phyloP scores from a whole-genome alignment of 345 rosid genomes.

The Linum lewisii region DNA sequence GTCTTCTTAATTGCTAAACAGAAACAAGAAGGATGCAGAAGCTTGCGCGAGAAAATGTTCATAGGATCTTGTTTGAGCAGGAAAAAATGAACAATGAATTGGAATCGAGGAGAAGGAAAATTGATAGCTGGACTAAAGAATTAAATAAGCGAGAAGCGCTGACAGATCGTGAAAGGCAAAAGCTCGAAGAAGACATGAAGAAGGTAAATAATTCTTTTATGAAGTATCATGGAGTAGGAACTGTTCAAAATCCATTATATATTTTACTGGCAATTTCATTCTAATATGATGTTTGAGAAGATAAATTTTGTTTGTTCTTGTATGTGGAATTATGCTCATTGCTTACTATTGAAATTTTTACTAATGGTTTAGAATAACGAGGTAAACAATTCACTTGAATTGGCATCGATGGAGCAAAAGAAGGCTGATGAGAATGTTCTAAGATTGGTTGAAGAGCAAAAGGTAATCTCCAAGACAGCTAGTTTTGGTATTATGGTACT shows the following conservation, averaged over 20 bases:
- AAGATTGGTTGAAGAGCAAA: slow-evolving; percentile 68
- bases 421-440: slow-evolving; percentile 66
- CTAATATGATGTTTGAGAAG: not conserved
- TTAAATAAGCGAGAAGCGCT: slow-evolving; percentile 69
- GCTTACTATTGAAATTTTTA: slow-evolving; percentile 11
- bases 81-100: slow-evolving; percentile 55
- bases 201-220: slow-evolving; percentile 27
- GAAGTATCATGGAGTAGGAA: too few species aligned
- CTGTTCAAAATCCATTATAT: not conserved
- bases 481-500: not conserved
- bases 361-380: slow-evolving; percentile 39
- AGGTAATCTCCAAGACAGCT: slow-evolving; percentile 28
- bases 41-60: slow-evolving; percentile 50
- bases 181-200: slow-evolving; percentile 79
- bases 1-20: slow-evolving; percentile 22
- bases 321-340: slow-evolving; percentile 1
- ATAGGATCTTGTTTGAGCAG: slow-evolving; percentile 54
- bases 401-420: slow-evolving; percentile 74
- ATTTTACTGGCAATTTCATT: too few species aligned
- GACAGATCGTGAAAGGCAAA: slow-evolving; percentile 74
- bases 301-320: not conserved
- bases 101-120: slow-evolving; percentile 47
- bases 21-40: slow-evolving; percentile 83
- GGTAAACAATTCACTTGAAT: slow-evolving; percentile 50
- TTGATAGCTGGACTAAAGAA: slow-evolving; percentile 50